phyloP scores from a whole-genome alignment of 352 stramenopile genomes.

The Phytopythium ostracodes region DNA sequence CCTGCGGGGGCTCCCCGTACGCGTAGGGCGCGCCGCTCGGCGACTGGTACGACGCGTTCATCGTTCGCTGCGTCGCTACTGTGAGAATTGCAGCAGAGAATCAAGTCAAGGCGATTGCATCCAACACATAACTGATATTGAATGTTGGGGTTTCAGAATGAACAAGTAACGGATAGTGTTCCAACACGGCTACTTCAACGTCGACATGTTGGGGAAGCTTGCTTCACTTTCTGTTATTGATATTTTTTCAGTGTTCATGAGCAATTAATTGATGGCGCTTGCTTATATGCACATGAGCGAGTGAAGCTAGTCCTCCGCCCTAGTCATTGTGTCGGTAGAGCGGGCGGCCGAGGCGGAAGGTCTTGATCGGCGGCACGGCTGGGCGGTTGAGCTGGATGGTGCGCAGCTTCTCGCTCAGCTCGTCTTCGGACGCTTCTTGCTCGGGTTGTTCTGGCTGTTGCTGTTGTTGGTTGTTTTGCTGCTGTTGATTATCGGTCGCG shows the following conservation, averaged over 20 bases:
- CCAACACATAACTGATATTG: no score
- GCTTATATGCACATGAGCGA: background rate
- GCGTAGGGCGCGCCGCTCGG: constrained; percentile 3
- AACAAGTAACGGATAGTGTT: no score
- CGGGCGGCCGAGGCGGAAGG: constrained; percentile 23
- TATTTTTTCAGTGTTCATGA: no score
- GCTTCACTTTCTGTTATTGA: no score
- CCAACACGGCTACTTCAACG: no score
- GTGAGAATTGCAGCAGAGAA: background rate
- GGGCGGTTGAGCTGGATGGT: constrained; percentile 63
- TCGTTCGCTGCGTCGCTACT: background rate
- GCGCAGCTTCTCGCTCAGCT: constrained; percentile 56
- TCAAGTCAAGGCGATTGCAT: background rate
- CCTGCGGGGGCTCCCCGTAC: constrained; percentile 1
- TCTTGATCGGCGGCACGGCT: constrained; percentile 49
- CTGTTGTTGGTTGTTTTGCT: background rate
- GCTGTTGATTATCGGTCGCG: background rate
- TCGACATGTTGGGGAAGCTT: no score
- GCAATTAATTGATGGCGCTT: background rate
- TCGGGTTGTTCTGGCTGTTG: constrained; percentile 10
- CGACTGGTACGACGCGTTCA: constrained; percentile 5
- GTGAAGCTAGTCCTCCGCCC: background rate
- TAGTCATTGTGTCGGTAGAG: background rate
- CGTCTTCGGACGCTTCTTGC: constrained; percentile 39
- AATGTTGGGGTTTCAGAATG: no score